Evolutionary conservation across 768 basidiomycete species (phyloP).

Genomic region (Phaeolepiota aurea): DNA sequence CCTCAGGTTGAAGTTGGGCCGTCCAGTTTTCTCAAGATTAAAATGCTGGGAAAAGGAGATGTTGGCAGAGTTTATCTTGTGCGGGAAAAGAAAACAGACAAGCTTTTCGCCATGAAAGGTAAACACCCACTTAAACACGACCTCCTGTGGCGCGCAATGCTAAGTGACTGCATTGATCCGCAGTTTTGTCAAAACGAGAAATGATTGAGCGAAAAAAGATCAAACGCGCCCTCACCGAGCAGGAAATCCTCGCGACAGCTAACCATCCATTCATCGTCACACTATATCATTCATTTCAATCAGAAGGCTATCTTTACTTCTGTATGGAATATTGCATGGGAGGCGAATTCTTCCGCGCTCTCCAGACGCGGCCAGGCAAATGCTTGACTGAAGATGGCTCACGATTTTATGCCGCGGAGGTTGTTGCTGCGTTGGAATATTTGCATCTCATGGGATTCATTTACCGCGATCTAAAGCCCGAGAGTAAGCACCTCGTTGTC

Average conservation of each 20-base stretch:
- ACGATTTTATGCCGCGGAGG: conserved; percentile 97
- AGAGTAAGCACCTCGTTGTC: conserved; percentile 59
- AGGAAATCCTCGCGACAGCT: conserved; percentile 96
- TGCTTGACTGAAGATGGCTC: conserved; percentile 94
- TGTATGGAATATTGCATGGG: conserved; percentile 99
- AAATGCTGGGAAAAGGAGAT: conserved; percentile 97
- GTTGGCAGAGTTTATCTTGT: conserved; percentile 98
- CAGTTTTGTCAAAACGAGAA: conserved; percentile 97
- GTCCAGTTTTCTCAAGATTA: conserved; percentile 91
- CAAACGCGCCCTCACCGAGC: conserved; percentile 96
- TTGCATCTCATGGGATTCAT: conserved; percentile 99
- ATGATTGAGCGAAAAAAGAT: conserved; percentile 99
- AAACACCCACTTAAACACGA: conserved; percentile 21
- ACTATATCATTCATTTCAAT: conserved; percentile 98
- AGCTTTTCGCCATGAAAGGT: conserved; percentile 99
- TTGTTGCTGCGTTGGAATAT: conserved; percentile 95
- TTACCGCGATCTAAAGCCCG: conserved; percentile 97
- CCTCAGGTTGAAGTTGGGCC: conserved; percentile 87
- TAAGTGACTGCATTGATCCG: conserved; percentile 28
- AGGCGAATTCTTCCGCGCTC: conserved; percentile 96
- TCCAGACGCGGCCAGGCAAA: conserved; percentile 94
- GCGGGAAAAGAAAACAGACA: conserved; percentile 93
- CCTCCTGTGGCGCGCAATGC: conserved; percentile 23
- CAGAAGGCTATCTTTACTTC: conserved; percentile 95
- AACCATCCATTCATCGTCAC: conserved; percentile 99